Conservation (phyloP, 1,284 basidiomycete genomes). For the Retiboletus flavoniger region DNA sequence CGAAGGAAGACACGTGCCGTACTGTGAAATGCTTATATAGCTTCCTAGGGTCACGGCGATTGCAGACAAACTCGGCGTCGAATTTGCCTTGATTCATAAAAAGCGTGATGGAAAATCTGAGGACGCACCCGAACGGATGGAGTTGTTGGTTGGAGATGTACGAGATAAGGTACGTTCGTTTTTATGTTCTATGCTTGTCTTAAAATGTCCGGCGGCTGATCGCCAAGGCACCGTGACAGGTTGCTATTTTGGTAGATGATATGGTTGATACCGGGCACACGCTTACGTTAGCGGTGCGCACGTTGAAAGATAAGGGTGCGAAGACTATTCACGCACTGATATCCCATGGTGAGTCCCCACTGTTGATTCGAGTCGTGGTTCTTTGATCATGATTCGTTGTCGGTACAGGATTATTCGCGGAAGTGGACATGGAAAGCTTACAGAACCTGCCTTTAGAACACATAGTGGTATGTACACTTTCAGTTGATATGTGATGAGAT, state of each 20-base stretch:
- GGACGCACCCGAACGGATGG: constrained; percentile 77
- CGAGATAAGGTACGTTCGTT: constrained; percentile 70
- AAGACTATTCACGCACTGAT: constrained; percentile 86
- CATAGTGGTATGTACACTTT: constrained; percentile 75
- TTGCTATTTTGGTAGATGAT: constrained; percentile 94
- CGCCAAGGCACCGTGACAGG: too few relatives aligned
- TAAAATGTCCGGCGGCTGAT: constrained; percentile 1
- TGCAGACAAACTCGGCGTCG: constrained; percentile 93
- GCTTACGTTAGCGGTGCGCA: constrained; percentile 80
- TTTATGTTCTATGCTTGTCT: constrained; percentile 4
- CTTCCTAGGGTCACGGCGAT: constrained; percentile 80
- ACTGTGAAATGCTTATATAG: constrained; percentile 7
- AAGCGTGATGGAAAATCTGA: constrained; percentile 68
- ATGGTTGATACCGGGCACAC: constrained; percentile 98
- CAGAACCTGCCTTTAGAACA: constrained; percentile 79
- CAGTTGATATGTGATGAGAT: not conserved
- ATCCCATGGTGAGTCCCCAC: constrained; percentile 73
- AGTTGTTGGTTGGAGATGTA: constrained; percentile 96
- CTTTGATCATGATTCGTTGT: not conserved
- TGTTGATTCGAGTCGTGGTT: constrained; percentile 1
- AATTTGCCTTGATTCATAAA: constrained; percentile 96
- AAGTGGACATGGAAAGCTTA: constrained; percentile 77
- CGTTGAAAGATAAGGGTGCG: constrained; percentile 87
- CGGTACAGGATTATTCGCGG: constrained; percentile 78
- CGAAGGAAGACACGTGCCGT: not conserved